Conservation (phyloP, 2,329 filamentous ascomycete species). For the Cladophialophora immunda region DNA sequence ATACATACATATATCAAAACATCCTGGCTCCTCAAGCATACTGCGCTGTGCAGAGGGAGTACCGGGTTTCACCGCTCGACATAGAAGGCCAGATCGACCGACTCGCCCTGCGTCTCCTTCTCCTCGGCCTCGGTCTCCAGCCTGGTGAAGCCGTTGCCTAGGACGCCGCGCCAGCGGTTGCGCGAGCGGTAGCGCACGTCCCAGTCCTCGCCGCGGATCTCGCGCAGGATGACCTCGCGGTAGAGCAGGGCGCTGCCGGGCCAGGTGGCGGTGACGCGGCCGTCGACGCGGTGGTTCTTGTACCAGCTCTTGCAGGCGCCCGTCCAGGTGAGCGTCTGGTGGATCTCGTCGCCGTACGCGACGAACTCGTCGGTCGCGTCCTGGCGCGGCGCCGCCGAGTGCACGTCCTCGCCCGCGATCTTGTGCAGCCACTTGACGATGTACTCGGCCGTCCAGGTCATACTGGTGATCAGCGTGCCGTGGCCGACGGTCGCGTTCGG, state of each 20-base stretch:
- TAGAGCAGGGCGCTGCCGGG: constrained; percentile 45
- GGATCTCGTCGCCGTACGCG: constrained; percentile 46
- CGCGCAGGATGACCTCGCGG: constrained; percentile 44
- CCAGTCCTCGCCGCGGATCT: constrained; percentile 46
- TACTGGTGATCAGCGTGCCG: constrained; percentile 42
- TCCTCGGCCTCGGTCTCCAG: constrained; percentile 45
- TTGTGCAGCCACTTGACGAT: constrained; percentile 45
- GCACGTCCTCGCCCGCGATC: constrained; percentile 47
- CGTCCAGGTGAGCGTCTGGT: constrained; percentile 44
- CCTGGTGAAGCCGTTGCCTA: constrained; percentile 50
- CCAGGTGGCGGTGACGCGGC: constrained; percentile 35
- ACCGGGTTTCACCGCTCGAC: constrained; percentile 15
- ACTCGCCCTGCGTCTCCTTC: constrained; percentile 23
- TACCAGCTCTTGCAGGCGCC: constrained; percentile 37
- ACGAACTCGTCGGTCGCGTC: constrained; percentile 47
- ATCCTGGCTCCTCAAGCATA: too few species aligned
- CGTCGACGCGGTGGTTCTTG: constrained; percentile 34
- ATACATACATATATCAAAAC: too few species aligned
- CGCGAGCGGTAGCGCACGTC: constrained; percentile 27
- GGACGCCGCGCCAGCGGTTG: constrained; percentile 43
- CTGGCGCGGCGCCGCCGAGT: constrained; percentile 42
- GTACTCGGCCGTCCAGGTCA: constrained; percentile 44
- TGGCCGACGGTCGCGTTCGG: constrained; percentile 44
- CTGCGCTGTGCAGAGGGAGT: too few species aligned
- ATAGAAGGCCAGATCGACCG: constrained; percentile 35